Percentiles rank a stretch among this genome's conserved stretches.
Conservation (phyloP, 345 rosid genomes). For the Theobroma cacao region DNA sequence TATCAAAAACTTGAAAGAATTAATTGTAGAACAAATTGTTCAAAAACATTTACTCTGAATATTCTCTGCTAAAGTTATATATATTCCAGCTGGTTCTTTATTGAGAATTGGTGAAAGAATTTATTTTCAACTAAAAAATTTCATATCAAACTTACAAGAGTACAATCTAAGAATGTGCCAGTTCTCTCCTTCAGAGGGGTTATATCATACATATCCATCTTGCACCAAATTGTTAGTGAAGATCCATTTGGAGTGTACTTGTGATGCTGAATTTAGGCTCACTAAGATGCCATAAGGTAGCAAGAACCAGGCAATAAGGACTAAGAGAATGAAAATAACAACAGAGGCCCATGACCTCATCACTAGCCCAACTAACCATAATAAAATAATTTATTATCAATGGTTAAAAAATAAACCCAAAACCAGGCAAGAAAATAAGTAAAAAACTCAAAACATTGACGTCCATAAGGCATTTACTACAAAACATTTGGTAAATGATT, state of each 20-base stretch:
- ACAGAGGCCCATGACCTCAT: background rate
- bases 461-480: background rate
- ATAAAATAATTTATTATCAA: background rate
- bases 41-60: background rate
- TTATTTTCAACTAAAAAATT: slow-evolving; percentile 8
- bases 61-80: background rate
- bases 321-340: background rate
- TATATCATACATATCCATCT: background rate
- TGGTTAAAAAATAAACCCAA: background rate
- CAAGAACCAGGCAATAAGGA: background rate
- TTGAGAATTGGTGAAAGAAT: background rate
- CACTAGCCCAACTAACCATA: background rate
- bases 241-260: background rate
- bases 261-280: background rate
- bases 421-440: background rate
- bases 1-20: background rate
- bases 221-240: background rate
- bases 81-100: background rate
- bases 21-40: background rate
- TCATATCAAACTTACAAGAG: background rate
- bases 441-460: background rate
- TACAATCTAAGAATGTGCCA: background rate
- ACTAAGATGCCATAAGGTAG: background rate
- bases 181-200: background rate
- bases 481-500: background rate